Evolutionary conservation across 2,329 filamentous ascomycete genomes (phyloP), one percentile per base, ranked within the genome.

Genomic region (Tolypocladium pustulatum): DNA sequence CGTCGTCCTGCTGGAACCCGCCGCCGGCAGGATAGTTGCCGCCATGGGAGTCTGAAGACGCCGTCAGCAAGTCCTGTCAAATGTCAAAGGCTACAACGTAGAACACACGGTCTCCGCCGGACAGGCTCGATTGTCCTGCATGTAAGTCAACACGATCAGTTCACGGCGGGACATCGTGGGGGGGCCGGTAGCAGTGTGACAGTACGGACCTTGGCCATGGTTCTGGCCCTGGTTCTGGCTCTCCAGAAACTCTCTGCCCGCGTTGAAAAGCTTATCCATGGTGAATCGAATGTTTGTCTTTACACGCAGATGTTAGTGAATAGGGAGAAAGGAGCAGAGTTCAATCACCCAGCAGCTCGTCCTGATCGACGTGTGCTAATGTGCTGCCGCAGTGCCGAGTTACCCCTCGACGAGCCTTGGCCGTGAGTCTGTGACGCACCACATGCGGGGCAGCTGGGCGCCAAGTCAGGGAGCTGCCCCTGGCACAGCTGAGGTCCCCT

Each of bases 191-290:
- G 46, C 46, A 51, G 46, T 15, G 17, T 15, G 17, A 58, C 40
- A 9, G 9, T 46, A 25, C 52, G 25, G 25, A 59, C 54, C 58
- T 57, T 38, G 55, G 59, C 52, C 36, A 22, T 53, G 59, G 65
- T 64, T 64, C 57, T 68, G 66, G 52, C 62, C 57, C 41, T 60
- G 59, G 65, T 64, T 63, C 58, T 68, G 66, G 59, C 65, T 63
- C 46, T 68, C 65, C 58, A 75, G 70, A 30, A 69, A 73, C 43
- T 74, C 70, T 65, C 73, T 74, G 58, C 72, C 74, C 25, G 67
- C 68, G 64, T 62, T 72, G 62, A 76, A 60, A 60, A 76, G 59
- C 58, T 70, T 72, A 49, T 76, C 72, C 74, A 76, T 76, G 55
- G 34, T 68, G 63, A 54, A 49, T 58, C 32, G 36, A 57, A 5